Conservation (phyloP, 2,329 filamentous ascomycete species). For the Cladosporium oxysporum region DNA sequence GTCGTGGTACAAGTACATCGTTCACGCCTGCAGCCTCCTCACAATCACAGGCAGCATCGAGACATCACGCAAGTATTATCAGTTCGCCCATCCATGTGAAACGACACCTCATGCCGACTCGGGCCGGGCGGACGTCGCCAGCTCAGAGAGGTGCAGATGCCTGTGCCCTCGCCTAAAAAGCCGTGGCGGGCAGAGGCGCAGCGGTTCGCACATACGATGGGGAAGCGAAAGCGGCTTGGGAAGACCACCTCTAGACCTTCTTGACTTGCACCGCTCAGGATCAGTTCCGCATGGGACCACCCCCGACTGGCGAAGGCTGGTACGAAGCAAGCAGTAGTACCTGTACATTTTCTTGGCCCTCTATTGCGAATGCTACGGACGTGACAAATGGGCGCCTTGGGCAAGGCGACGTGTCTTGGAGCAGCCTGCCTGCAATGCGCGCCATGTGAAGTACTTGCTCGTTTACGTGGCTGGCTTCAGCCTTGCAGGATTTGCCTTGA, state of each 20-base stretch:
- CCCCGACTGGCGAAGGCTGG: constrained; percentile 3
- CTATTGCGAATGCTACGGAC: not conserved
- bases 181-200: constrained; percentile 2
- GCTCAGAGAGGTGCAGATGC: constrained; percentile 4
- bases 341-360: not conserved
- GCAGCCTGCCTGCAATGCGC: not conserved
- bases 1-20: not conserved
- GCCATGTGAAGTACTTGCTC: not conserved
- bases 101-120: constrained; percentile 1
- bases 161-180: constrained; percentile 3
- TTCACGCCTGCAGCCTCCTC: constrained; percentile 1
- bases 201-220: constrained; percentile 8
- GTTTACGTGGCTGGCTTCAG: constrained; percentile 4
- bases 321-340: not conserved
- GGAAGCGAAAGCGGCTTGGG: constrained; percentile 15
- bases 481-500: constrained; percentile 14
- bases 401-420: not conserved
- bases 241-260: not conserved
- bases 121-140: constrained; percentile 7
- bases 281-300: constrained; percentile 7
- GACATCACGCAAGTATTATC: not conserved
- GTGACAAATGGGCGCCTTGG: not conserved
- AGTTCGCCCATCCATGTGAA: not conserved
- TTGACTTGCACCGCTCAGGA: not conserved
- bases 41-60: not conserved